phyloP scores from a whole-genome alignment of 345 rosid genomes.

The Linum usitatissimum region DNA sequence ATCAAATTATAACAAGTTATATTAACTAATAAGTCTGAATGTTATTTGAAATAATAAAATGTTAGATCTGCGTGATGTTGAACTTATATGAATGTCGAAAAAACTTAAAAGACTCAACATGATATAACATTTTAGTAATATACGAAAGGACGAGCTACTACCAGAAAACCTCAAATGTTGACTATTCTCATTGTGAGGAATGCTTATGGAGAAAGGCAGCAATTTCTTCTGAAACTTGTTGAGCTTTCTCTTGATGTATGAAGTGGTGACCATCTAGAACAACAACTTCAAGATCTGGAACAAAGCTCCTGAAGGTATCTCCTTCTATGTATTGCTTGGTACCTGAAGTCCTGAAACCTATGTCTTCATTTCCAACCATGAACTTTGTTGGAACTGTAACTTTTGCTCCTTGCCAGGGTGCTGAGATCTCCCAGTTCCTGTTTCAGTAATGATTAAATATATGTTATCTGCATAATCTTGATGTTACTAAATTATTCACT shows the following conservation, averaged over 20 bases:
- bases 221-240: slow-evolving; percentile 45
- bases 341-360: slow-evolving; percentile 26
- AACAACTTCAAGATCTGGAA: slow-evolving; percentile 44
- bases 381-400: slow-evolving; percentile 43
- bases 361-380: slow-evolving; percentile 43
- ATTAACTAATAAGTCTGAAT: too few species aligned
- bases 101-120: too few species aligned
- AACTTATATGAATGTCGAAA: too few species aligned
- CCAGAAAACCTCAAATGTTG: background rate
- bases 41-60: background rate
- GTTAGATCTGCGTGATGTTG: background rate
- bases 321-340: slow-evolving; percentile 35
- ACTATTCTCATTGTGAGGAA: slow-evolving; percentile 4
- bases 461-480: background rate
- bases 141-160: too few species aligned
- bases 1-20: background rate
- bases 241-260: slow-evolving; percentile 47
- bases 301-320: slow-evolving; percentile 36
- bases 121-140: too few species aligned
- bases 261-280: slow-evolving; percentile 57
- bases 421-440: slow-evolving; percentile 62
- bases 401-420: slow-evolving; percentile 47
- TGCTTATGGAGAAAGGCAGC: slow-evolving; percentile 36
- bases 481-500: background rate
- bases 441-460: background rate